A percentile compares a stretch with the other conserved stretches of the same genome.
Evolutionary conservation across 768 basidiomycete species (phyloP).

Genomic region (Polyporus arcularius): DNA sequence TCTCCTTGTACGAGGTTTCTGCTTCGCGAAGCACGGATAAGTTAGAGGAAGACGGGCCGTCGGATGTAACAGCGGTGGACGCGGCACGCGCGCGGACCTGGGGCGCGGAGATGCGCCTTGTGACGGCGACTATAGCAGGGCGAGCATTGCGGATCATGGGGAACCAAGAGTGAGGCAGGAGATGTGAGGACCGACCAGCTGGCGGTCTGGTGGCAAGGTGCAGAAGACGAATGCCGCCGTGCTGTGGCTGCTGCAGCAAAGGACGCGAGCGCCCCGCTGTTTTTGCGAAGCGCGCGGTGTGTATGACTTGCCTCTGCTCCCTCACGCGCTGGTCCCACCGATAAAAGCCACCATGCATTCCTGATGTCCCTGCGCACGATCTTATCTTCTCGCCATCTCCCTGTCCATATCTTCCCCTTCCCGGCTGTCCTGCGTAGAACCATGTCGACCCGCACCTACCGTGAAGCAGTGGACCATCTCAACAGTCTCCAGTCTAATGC

Average conservation of each 20-base stretch:
- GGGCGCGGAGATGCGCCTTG: not conserved
- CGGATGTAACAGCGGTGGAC: not conserved
- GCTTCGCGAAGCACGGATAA: not conserved
- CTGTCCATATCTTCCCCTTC: slow-evolving; percentile 10
- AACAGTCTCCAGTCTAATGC: slow-evolving; percentile 92
- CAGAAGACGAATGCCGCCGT: not conserved
- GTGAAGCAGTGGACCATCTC: slow-evolving; percentile 70
- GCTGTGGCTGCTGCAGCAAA: not conserved
- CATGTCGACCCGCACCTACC: slow-evolving; percentile 70
- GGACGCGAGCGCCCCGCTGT: no score
- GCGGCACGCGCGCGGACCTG: not conserved
- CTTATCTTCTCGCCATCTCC: slow-evolving; percentile 14
- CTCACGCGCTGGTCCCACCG: not conserved
- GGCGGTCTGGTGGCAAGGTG: no score
- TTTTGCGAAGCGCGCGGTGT: not conserved
- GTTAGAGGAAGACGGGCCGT: not conserved
- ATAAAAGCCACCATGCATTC: slow-evolving; percentile 3
- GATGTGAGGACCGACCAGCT: not conserved
- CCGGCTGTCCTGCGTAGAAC: slow-evolving; percentile 25
- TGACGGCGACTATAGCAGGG: not conserved
- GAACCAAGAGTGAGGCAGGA: not conserved
- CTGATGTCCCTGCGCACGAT: slow-evolving; percentile 8
- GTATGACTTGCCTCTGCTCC: not conserved
- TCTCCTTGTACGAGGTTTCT: not conserved
- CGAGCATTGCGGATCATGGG: slow-evolving; percentile 13